These are phyloP conservation scores for Boechera stricta DNA, from an alignment of 345 rosid genomes.

Conservation along the genomic window DNA sequence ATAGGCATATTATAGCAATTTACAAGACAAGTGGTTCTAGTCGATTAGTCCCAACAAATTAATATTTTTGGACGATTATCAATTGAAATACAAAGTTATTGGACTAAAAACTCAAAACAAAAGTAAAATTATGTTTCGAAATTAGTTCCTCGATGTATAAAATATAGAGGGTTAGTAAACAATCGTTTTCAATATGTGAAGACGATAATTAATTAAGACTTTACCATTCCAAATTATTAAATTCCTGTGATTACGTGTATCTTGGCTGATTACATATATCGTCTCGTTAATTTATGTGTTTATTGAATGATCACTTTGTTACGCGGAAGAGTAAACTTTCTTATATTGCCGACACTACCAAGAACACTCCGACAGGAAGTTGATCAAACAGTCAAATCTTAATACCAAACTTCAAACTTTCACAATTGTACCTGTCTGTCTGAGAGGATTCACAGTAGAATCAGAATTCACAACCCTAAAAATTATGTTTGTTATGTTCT, in stretches of 20 bases:
- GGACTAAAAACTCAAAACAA: too few relatives aligned
- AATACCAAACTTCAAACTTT: neutral
- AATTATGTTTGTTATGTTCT: neutral
- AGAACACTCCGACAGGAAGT: neutral
- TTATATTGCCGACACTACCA: constrained; percentile 34
- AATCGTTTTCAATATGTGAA: constrained; percentile 32
- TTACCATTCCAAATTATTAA: constrained; percentile 14
- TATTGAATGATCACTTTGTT: neutral
- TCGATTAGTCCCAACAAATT: neutral
- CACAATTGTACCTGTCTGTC: neutral
- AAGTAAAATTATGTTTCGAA: neutral
- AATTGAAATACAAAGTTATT: neutral
- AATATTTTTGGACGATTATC: neutral
- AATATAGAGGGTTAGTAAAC: constrained; percentile 18
- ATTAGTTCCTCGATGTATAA: neutral
- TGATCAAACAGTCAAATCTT: neutral
- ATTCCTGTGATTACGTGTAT: neutral
- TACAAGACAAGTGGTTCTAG: constrained; percentile 5
- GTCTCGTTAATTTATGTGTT: neutral
- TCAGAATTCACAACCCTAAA: constrained; percentile 33
- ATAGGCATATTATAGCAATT: neutral
- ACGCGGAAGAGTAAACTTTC: neutral
- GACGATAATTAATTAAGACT: neutral
- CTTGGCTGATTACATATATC: neutral
- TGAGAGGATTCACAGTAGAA: constrained; percentile 16